phyloP scores from a whole-genome alignment of 2,329 filamentous ascomycete species.

The Didymella glomerata region DNA sequence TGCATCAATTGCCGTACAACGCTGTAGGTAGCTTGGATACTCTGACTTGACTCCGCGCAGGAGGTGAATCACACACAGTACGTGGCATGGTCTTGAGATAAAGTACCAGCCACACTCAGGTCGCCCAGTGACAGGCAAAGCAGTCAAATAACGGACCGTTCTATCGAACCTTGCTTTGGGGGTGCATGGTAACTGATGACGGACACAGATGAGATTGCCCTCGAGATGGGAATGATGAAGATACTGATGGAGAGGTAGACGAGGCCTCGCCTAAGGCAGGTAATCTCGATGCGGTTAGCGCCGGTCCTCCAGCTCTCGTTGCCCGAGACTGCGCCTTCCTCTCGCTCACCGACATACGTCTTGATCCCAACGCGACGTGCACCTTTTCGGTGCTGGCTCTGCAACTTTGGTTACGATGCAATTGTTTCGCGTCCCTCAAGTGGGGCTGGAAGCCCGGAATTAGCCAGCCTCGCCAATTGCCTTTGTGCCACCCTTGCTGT shows the following conservation, averaged over 20 bases:
- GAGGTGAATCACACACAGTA: too few relatives aligned
- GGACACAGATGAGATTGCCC: not conserved
- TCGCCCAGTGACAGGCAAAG: too few relatives aligned
- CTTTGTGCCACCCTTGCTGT: constrained; percentile 10
- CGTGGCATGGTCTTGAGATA: too few relatives aligned
- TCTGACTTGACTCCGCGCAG: too few relatives aligned
- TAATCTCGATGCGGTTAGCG: constrained; percentile 2
- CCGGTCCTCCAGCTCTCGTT: not conserved
- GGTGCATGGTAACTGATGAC: not conserved
- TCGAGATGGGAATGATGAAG: too few relatives aligned
- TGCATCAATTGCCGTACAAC: too few relatives aligned
- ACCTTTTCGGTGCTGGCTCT: not conserved
- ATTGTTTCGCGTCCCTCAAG: not conserved
- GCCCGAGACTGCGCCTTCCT: constrained; percentile 18
- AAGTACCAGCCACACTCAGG: too few relatives aligned
- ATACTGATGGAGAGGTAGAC: not conserved
- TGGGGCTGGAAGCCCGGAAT: constrained; percentile 4
- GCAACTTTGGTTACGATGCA: not conserved
- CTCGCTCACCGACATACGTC: constrained; percentile 19
- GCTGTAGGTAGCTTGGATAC: too few relatives aligned
- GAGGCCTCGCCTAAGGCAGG: not conserved
- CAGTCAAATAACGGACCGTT: too few relatives aligned
- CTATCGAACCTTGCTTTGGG: too few relatives aligned
- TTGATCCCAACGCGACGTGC: not conserved
- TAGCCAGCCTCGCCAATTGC: constrained; percentile 2